These are phyloP conservation scores for Nothophaeocryptopus gaeumannii DNA, from an alignment of 2,329 filamentous ascomycete species.

Conservation along the genomic window DNA sequence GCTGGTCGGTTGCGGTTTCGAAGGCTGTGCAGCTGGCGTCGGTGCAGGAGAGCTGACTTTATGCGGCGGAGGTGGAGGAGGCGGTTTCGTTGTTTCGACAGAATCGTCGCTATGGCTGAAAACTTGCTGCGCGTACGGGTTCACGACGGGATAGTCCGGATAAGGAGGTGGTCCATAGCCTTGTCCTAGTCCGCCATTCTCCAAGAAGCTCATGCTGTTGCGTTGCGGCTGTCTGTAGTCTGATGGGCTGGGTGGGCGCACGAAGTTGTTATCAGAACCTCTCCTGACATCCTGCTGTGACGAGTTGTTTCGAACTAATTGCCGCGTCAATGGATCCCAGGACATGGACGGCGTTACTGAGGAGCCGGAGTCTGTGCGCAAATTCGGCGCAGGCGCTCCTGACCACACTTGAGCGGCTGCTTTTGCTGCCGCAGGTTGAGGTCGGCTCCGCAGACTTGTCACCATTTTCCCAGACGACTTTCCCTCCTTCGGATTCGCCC, in stretches of 20 bases:
- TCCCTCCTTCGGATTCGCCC: constrained; percentile 31
- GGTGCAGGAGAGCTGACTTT: constrained; percentile 12
- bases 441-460: constrained; percentile 43
- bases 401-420: constrained; percentile 63
- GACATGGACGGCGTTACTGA: constrained; percentile 12
- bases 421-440: constrained; percentile 57
- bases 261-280: constrained; percentile 24
- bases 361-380: constrained; percentile 4
- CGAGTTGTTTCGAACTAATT: constrained; percentile 24
- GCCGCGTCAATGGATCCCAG: constrained; percentile 37
- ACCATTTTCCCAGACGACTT: constrained; percentile 44
- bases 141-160: constrained; percentile 30
- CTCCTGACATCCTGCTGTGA: constrained; percentile 18
- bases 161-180: constrained; percentile 26
- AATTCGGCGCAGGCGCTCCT: constrained; percentile 16
- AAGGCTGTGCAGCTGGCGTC: constrained; percentile 3
- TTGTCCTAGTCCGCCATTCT: constrained; percentile 19
- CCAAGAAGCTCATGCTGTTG: constrained; percentile 20
- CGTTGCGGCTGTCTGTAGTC: constrained; percentile 24
- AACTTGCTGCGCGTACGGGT: constrained; percentile 24
- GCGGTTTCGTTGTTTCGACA: constrained; percentile 20
- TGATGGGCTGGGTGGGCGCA: constrained; percentile 33
- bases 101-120: constrained; percentile 31
- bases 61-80: constrained; percentile 29
- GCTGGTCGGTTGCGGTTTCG: constrained; percentile 1